Percentiles rank a stretch among this genome's conserved stretches.
These are phyloP conservation scores for Eucalyptus virginea DNA, from an alignment of 345 rosid species.

Conservation along the genomic window DNA sequence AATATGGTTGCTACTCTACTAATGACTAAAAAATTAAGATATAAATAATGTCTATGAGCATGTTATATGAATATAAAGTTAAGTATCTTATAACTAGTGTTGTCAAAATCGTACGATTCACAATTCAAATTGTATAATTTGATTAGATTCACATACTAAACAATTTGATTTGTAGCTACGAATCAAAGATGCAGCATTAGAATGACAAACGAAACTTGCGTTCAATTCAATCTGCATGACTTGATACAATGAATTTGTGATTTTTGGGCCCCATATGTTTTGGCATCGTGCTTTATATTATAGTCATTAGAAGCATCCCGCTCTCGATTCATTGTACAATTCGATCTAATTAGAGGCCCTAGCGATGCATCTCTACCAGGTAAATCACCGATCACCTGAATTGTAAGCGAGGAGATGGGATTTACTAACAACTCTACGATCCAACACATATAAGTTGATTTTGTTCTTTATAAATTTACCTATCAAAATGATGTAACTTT, in stretches of 20 bases:
- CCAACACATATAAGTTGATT: background rate
- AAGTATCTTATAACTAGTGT: background rate
- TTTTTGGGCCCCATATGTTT: background rate
- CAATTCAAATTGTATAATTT: background rate
- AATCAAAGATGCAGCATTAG: background rate
- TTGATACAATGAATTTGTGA: background rate
- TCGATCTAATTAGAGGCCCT: background rate
- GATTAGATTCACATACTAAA: background rate
- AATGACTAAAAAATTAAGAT: background rate
- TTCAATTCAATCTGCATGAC: background rate
- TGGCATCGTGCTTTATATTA: background rate
- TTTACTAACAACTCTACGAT: background rate
- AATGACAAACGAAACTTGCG: background rate
- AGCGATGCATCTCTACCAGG: background rate
- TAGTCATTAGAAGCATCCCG: background rate
- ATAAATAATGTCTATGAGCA: background rate
- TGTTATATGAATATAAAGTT: background rate
- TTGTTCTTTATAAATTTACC: background rate
- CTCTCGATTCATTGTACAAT: background rate
- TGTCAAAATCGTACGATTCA: background rate
- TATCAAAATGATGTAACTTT: background rate
- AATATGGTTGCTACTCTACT: background rate
- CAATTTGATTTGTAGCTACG: background rate
- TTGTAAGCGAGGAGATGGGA: background rate
- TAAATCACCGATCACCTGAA: background rate